A percentile compares a stretch with the other conserved stretches of the same genome.
Evolutionary conservation across 1,284 basidiomycete species (phyloP).

Genomic region (Bjerkandera adusta): DNA sequence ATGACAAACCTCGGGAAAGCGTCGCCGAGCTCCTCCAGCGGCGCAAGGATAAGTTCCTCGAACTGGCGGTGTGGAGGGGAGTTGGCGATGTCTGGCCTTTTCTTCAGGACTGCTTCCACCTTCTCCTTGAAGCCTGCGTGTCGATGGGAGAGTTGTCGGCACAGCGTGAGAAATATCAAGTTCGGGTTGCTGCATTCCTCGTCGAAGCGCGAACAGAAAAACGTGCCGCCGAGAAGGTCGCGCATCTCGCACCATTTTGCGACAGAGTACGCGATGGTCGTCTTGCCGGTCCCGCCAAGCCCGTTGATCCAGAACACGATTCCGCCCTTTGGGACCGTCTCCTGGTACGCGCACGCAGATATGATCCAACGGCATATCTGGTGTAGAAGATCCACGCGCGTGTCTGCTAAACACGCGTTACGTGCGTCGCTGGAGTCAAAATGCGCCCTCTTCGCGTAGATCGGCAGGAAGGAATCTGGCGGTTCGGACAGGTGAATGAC

Average conservation of each 20-base stretch:
- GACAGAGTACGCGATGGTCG: slow-evolving; percentile 15
- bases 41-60: slow-evolving; percentile 23
- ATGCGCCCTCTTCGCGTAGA: too few species aligned
- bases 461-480: too few species aligned
- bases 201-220: slow-evolving; percentile 30
- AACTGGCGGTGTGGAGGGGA: slow-evolving; percentile 16
- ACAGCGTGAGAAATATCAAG: slow-evolving; percentile 26
- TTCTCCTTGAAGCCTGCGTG: slow-evolving; percentile 15
- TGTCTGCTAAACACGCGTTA: too few species aligned
- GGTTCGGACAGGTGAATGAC: too few species aligned
- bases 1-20: slow-evolving; percentile 17
- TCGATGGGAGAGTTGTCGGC: slow-evolving; percentile 26
- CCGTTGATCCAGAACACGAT: slow-evolving; percentile 16
- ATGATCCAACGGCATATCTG: too few species aligned
- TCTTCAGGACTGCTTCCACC: slow-evolving; percentile 15
- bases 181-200: slow-evolving; percentile 19
- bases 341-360: too few species aligned
- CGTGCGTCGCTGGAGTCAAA: too few species aligned
- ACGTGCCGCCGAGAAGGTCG: slow-evolving; percentile 26
- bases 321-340: too few species aligned
- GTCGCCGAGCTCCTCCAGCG: too few species aligned
- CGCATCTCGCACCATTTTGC: slow-evolving; percentile 7
- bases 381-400: too few species aligned
- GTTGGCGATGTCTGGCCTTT: slow-evolving; percentile 13
- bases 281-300: slow-evolving; percentile 13